A percentile compares a stretch with the other conserved stretches of the same genome.
Conservation (phyloP, 768 basidiomycete species). For the Tulasnella sp. region DNA sequence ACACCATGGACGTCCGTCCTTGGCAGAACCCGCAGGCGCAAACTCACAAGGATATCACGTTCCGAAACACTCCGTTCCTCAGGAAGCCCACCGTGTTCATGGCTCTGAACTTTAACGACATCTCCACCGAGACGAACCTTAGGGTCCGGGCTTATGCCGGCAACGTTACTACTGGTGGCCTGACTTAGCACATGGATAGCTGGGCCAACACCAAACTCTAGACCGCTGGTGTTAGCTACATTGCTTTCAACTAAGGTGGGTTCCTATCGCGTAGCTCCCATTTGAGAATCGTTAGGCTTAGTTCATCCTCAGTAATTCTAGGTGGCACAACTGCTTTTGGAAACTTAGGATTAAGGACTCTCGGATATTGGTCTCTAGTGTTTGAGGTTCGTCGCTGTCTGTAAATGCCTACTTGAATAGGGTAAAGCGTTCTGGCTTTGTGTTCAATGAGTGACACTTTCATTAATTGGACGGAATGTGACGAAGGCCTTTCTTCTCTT, state of each 20-base stretch:
- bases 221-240: constrained; percentile 22
- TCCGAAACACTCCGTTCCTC: neutral
- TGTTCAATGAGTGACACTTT: too few species aligned
- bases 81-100: constrained; percentile 11
- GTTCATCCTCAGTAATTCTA: too few species aligned
- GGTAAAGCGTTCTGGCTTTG: too few species aligned
- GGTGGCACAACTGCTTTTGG: too few species aligned
- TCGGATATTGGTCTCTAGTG: too few species aligned
- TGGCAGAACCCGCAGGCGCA: neutral
- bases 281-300: too few species aligned
- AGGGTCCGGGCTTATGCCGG: neutral
- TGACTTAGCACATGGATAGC: constrained; percentile 28
- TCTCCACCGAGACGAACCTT: neutral
- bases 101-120: constrained; percentile 20
- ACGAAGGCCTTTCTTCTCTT: too few species aligned
- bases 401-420: too few species aligned
- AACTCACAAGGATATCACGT: neutral
- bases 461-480: too few species aligned
- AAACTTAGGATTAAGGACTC: too few species aligned
- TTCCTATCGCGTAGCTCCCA: too few species aligned
- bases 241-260: neutral
- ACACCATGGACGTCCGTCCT: neutral
- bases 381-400: too few species aligned
- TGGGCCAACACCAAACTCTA: constrained; percentile 24
- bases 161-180: constrained; percentile 9